Percentiles rank a stretch among this genome's conserved stretches.
Conservation (phyloP, 2,329 filamentous ascomycete genomes). For the Cercospora zeina region DNA sequence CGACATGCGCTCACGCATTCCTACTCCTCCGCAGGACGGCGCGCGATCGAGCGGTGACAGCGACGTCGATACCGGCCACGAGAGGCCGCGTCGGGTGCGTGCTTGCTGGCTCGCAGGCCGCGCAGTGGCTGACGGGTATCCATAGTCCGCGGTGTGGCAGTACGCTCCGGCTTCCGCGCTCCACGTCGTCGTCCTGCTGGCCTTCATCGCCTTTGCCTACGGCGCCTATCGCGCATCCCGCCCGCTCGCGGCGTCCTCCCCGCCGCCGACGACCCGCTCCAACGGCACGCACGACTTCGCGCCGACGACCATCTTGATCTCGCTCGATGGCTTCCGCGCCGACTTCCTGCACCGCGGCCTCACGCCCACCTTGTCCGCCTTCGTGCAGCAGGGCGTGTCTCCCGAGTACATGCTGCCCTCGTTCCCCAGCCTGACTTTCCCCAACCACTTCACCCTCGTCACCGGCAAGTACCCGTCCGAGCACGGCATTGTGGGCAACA, state of each 20-base stretch:
- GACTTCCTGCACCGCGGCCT: slow-evolving; percentile 84
- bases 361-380: slow-evolving; percentile 76
- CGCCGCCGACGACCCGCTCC: slow-evolving; percentile 45
- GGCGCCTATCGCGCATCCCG: slow-evolving; percentile 59
- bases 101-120: neutral
- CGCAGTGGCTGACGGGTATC: slow-evolving; percentile 9
- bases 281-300: slow-evolving; percentile 90
- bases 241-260: slow-evolving; percentile 7
- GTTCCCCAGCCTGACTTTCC: slow-evolving; percentile 95
- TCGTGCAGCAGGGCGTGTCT: slow-evolving; percentile 81
- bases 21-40: slow-evolving; percentile 57
- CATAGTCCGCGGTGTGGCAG: slow-evolving; percentile 38
- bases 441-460: slow-evolving; percentile 87
- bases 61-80: slow-evolving; percentile 54
- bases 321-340: slow-evolving; percentile 91
- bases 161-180: slow-evolving; percentile 33
- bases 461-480: slow-evolving; percentile 91
- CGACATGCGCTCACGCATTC: slow-evolving; percentile 4
- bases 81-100: slow-evolving; percentile 30
- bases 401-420: slow-evolving; percentile 87
- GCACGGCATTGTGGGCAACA: slow-evolving; percentile 91
- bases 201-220: slow-evolving; percentile 58
- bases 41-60: slow-evolving; percentile 41
- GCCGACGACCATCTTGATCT: slow-evolving; percentile 90
- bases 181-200: slow-evolving; percentile 50